Evolutionary conservation across 306 rosid genomes (phyloP), one percentile per base, ranked within the genome.

Genomic region (Dryas drummondii): DNA sequence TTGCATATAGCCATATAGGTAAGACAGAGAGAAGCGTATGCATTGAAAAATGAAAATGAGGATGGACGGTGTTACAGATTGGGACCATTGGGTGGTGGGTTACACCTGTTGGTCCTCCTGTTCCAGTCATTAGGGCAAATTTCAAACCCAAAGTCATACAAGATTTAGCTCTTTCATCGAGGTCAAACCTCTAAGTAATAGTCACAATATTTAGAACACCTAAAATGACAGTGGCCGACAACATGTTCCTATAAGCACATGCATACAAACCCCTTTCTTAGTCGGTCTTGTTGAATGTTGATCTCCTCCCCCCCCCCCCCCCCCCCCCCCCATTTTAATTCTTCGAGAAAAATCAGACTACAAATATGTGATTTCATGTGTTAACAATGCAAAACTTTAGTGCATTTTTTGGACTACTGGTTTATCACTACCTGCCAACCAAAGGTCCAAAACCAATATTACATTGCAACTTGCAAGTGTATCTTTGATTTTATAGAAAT

Each of bases 141-240:
- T 71, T 79, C 62, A 72, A 77, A 84, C 70, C 72, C 68, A 5
- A 56, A 67, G 79, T 51, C 49, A 55, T 66, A 54, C 52, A 15
- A 74, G 80, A 82, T 52, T 50, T 65, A 77, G 75, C 80, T 74
- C 79, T 4, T 55, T 73, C 59, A 75, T 77, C 78, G 79, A 84
- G 90, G 97, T 86, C 91, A 90, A 79, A 80, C 68, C 74, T 71
- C 69, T 75, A 66, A 56, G 81, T 57, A 60, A 77, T 60, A 51
- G 12, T 73, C 80, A 66, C 77, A 65, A 74, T 76, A 77, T 73
- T 41, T 54, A 59, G 8, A 59, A 45, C 68, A 76, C 80, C 80
- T 50, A 71, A 81, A 68, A 27, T 75, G 37, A 68, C 64, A 19
- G 72, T 87, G 90, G 93, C 91, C 93, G 97, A 91, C 97, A 86